Base-by-base conservation (phyloP, 2,329 filamentous ascomycete species). In the Hypoxylon sp. region DNA sequence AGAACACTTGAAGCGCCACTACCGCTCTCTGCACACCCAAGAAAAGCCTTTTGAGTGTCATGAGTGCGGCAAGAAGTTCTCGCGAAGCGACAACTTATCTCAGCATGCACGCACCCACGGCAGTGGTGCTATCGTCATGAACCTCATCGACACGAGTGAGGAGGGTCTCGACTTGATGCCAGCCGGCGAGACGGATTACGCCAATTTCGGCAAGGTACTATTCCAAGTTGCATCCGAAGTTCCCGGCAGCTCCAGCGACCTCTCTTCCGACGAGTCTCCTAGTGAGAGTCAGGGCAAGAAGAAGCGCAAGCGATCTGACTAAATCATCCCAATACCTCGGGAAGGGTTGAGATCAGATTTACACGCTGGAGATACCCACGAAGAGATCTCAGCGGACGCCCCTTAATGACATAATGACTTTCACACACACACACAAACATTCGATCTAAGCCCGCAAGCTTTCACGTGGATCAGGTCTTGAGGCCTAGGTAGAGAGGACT, bases 51-150 rank as follows among this genome's bases (percentile, higher is more conserved):
- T 98, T 77, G 94, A 97, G 84, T 99, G 96, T 86, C 89, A 90
- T 73, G 95, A 99, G 84, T 99, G 96, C 78, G 95, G 96, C 76
- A 99, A 99, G 91, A 98, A 97, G 86, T 99, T 98, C 85, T 98
- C 95, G 20, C 92, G 96, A 76, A 97, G 93, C 75, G 96, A 99
- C 84, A 99, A 99, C 85, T 89, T 99, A 14, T 93, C 94, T 25
- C 96, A 99, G 83, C 96, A 99, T 80, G 91, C 96, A 72, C 90
- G 96, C 71, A 99, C 96, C 3, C 96, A 99, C 78, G 94, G 94
- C 63, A 92, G 91, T 66, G 94, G 94, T 69, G 93, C 94, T 68
- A 92, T 98, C 73, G 91, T 97, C 77, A 95, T 98, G 91, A 93
- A 93, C 77, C 88, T 98, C 55, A 86, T 97, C 55, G 93, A 95